These are phyloP conservation scores for Penicillium parvum DNA, from an alignment of 495 filamentous ascomycete genomes.

Conservation along the genomic window DNA sequence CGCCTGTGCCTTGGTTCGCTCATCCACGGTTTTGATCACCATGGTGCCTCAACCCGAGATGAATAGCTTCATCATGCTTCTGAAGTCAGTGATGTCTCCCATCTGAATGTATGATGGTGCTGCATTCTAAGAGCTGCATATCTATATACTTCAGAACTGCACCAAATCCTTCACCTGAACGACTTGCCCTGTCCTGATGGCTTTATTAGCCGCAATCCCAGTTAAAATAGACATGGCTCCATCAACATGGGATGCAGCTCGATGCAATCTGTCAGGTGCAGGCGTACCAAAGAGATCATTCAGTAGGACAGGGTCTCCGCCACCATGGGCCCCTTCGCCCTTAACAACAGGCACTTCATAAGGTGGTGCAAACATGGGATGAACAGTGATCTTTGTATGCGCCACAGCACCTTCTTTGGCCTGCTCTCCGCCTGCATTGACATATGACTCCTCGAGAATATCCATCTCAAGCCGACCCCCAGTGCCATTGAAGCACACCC, in stretches of 20 bases:
- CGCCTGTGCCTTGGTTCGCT: neutral
- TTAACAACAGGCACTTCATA: constrained; percentile 23
- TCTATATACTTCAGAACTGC: constrained; percentile 18
- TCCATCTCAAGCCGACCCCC: constrained; percentile 30
- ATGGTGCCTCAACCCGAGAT: too few relatives aligned
- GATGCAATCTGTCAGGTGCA: constrained; percentile 15
- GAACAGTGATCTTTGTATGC: constrained; percentile 44
- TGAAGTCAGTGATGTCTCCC: too few relatives aligned
- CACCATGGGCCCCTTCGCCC: constrained; percentile 27
- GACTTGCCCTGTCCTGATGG: constrained; percentile 46
- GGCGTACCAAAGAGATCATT: constrained; percentile 28
- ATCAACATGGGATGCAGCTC: constrained; percentile 44
- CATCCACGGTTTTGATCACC: neutral
- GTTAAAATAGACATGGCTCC: constrained; percentile 53
- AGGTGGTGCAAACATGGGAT: constrained; percentile 29
- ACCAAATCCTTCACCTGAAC: constrained; percentile 28
- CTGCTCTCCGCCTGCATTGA: constrained; percentile 33
- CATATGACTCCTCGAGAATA: constrained; percentile 31
- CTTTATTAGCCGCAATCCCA: constrained; percentile 54
- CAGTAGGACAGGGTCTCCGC: constrained; percentile 29
- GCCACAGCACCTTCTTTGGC: constrained; percentile 29
- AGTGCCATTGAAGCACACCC: constrained; percentile 32
- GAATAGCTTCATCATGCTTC: too few relatives aligned
- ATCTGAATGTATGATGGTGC: too few relatives aligned
- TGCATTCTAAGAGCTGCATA: too few relatives aligned